These are phyloP conservation scores for Pichia heedii DNA, from an alignment of 805 yeast species.

Conservation along the genomic window DNA sequence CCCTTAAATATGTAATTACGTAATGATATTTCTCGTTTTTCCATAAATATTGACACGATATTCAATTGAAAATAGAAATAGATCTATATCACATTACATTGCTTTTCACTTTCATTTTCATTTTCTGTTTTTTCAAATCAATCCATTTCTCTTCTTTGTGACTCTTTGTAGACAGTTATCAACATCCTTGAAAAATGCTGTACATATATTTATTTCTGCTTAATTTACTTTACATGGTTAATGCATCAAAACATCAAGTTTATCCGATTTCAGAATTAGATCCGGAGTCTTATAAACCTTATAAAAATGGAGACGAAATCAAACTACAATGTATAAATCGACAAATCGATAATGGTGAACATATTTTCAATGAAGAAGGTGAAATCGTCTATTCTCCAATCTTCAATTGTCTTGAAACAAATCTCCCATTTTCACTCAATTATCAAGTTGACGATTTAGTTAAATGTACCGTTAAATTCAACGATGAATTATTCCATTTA, in stretches of 20 bases:
- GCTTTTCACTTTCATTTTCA: too few species aligned
- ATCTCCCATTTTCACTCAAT: constrained; percentile 44
- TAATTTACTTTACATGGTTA: neutral
- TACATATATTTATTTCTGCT: neutral
- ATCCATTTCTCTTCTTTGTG: too few species aligned
- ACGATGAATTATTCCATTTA: constrained; percentile 60
- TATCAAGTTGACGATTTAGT: constrained; percentile 44
- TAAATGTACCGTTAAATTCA: constrained; percentile 52
- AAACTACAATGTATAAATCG: constrained; percentile 54
- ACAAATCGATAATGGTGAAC: constrained; percentile 70
- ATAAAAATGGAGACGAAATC: constrained; percentile 32
- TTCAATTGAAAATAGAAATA: too few species aligned
- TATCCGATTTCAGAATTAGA: constrained; percentile 21
- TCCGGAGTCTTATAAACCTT: constrained; percentile 11
- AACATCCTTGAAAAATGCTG: too few species aligned
- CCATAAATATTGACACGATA: too few species aligned
- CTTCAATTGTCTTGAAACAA: constrained; percentile 59
- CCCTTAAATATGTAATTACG: too few species aligned
- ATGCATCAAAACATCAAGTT: constrained; percentile 16
- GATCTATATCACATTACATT: too few species aligned
- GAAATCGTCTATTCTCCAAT: constrained; percentile 49
- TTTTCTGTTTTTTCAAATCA: too few species aligned
- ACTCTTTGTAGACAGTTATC: too few species aligned
- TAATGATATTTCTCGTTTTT: too few species aligned
- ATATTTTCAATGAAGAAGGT: constrained; percentile 54